Evolutionary conservation across 306 rosid genomes (phyloP), one percentile per base, ranked within the genome.

Genomic region (Alnus glutinosa): DNA sequence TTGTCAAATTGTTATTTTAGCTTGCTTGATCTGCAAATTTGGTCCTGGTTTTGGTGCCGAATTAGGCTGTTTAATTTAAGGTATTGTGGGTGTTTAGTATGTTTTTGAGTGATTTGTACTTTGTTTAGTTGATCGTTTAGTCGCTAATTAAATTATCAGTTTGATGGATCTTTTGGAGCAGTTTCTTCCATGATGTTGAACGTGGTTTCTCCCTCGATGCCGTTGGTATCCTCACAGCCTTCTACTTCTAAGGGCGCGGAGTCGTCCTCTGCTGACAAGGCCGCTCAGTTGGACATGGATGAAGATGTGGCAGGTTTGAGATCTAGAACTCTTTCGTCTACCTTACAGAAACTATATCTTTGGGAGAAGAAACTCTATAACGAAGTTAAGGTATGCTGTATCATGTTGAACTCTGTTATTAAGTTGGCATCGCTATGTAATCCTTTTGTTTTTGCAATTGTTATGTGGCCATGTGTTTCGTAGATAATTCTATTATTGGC

Each of bases 301-400:
- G 91, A 87, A 83, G 97, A 87, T 61, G 55, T 89, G 69, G 73
- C 77, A 28, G 73, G 15, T 5, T 67, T 78, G 68, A 84, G 90
- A 74, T 84, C 96, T 11, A 87, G 82, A 75, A 88, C 87, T 78
- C 96, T 96, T 72, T 93, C 98, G 58, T 87, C 97, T 34, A 96
- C 98, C 2, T 87, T 96, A 73, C 94, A 86, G 51, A 96, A 96
- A 89, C 81, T 96, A 57, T 81, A 85, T 85, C 95, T 96, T 47
- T 96, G 99, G 98, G 99, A 96, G 89, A 96, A 91, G 98, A 96
- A 96, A 79, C 98, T 96, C 76, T 90, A 77, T 59, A 66, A 86
- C 64, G 98, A 96, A 90, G 99, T 96, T 52, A 96, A 96, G 89
- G 99, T 93, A 80, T 83, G 81, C 19, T 75, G 50, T 63, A 28